A percentile compares a stretch with the other conserved stretches of the same genome.
Conservation (phyloP, 441 rosid species). For the Flueggea neowawraea region DNA sequence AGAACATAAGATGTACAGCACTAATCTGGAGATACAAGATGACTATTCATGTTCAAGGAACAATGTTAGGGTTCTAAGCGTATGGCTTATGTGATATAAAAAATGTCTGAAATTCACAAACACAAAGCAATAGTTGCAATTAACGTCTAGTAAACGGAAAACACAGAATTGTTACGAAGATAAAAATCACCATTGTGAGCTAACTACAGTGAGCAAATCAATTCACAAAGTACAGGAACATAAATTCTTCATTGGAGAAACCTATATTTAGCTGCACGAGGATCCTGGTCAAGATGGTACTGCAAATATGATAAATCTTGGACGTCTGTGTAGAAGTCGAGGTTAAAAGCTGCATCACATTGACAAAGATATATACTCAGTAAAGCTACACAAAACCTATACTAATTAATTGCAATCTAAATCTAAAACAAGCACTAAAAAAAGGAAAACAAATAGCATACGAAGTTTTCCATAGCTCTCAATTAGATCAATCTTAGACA, state of each 20-base stretch:
- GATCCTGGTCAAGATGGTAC: slow-evolving; percentile 60
- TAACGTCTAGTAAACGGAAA: too few species aligned
- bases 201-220: not conserved
- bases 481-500: slow-evolving; percentile 87
- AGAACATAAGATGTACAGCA: too few species aligned
- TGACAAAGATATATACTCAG: slow-evolving; percentile 2
- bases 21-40: too few species aligned
- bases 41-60: too few species aligned
- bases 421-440: not conserved
- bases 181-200: too few species aligned
- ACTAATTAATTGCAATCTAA: not conserved
- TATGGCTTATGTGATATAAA: too few species aligned
- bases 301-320: slow-evolving; percentile 87
- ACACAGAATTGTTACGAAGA: too few species aligned
- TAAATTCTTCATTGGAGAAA: slow-evolving; percentile 9
- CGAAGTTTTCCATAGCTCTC: slow-evolving; percentile 92
- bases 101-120: too few species aligned
- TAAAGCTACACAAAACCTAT: not conserved
- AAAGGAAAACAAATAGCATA: slow-evolving; percentile 13
- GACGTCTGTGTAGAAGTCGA: slow-evolving; percentile 82
- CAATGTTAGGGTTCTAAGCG: too few species aligned
- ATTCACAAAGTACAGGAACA: not conserved
- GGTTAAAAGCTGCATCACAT: slow-evolving; percentile 66
- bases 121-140: too few species aligned
- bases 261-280: slow-evolving; percentile 88